Evolutionary conservation across 164 flowering plant species (phyloP), one percentile per base, ranked within the genome.

Genomic region (Macadamia tetraphylla): DNA sequence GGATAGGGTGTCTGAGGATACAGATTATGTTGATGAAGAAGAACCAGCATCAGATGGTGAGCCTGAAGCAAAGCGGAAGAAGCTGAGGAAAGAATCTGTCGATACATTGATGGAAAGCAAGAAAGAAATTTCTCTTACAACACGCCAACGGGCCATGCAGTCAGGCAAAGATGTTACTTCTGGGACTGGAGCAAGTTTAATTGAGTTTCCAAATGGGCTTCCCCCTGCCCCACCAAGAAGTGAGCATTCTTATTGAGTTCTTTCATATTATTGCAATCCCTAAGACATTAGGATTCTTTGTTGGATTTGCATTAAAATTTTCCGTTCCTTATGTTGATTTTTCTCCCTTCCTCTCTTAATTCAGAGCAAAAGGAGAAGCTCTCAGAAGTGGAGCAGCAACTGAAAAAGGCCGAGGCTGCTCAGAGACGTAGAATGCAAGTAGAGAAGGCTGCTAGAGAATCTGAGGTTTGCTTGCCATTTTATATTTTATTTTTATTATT

Each of bases 331-430:
- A 35, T 35, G 3, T 35, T 35, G 40, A 35, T 2, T 35, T 35
- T 5, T 5, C 40, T 5, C 40, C 5, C 5, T 35, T 35, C 40
- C 5, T 35, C 5, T 63, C 56, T 65, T 42, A 57, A 75, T 63
- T 18, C 79, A 95, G 99, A 83, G 77, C 88, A 89, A 88, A 95
- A 92, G 81, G 98, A 91, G 79, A 84, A 86, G 69, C 94, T 95
- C 58, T 46, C 99, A 48, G 99, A 91, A 62, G 86, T 87, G 71
- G 98, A 95, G 66, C 93, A 83, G 77, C 99, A 88, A 71, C 71
- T 89, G 65, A 92, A 91, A 84, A 95, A 91, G 78, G 89, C 88
- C 11, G 99, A 95, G 87, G 97, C 96, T 77, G 98, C 99, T 69
- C 90, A 91, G 73, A 86, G 90, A 65, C 94, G 99, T 17, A 83